Evolutionary conservation across 306 rosid species (phyloP), one percentile per base, ranked within the genome.

Genomic region (Begonia fuchsioides): DNA sequence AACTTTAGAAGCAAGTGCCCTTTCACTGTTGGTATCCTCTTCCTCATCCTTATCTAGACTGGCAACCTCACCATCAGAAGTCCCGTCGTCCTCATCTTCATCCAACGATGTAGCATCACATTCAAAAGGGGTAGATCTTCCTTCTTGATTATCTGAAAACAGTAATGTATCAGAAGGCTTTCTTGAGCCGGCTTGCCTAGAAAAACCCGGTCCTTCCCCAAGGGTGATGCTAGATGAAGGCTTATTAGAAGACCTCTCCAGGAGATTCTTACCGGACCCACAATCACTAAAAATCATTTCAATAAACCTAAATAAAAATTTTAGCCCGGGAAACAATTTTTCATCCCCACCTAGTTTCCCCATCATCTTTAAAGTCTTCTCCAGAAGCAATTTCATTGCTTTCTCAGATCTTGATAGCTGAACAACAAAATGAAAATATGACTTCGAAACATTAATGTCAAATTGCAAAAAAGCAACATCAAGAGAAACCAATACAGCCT

Each of bases 61-160:
- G 62, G 88, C 83, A 61, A 82, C 87, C 85, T 92, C 98, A 52
- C 94, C 98, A 73, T 92, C 98, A 59, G 98, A 92, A 59, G 98
- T 92, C 61, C 87, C 98, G 63, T 85, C 98, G 64, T 92, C 98
- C 72, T 92, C 98, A 62, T 92, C 98, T 68, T 92, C 98, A 55
- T 92, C 98, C 32, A 81, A 63, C 35, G 96, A 92, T 55, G 83
- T 85, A 54, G 87, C 96, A 73, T 92, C 98, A 69, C 98, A 92
- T 57, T 92, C 96, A 44, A 92, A 70, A 75, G 94, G 64, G 12
- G 76, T 38, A 60, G 96, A 76, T n/a, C 81, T 82, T 40, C 75
- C 95, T 50, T 73, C 87, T 68, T 90, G 85, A 85, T 71, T 75
- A 67, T 96, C 60, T 67, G 96, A 69, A 61, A 82, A 78, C 55